phyloP scores from a whole-genome alignment of 1,284 basidiomycete genomes.

The Puccinia triticina region DNA sequence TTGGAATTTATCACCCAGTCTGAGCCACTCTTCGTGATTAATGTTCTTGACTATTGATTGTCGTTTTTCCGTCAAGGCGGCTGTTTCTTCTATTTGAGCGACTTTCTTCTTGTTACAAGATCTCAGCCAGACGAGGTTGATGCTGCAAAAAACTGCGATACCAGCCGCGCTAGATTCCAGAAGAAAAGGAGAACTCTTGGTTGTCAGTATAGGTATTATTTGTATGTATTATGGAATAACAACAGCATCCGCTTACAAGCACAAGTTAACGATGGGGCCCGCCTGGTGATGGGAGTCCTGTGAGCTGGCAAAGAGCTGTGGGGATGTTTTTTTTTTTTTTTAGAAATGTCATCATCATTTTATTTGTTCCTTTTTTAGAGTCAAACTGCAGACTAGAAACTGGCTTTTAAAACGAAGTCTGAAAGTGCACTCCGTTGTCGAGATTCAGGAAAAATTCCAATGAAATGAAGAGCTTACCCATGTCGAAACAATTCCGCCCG shows the following conservation, averaged over 20 bases:
- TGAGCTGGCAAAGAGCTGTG: conserved; percentile 27
- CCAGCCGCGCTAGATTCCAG: conserved; percentile 3
- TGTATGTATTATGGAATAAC: not conserved
- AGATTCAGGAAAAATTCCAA: not conserved
- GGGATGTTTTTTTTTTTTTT: not conserved
- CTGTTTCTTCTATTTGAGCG: not conserved
- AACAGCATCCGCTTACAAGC: conserved; percentile 3
- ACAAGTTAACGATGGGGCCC: conserved; percentile 14
- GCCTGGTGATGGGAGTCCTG: not conserved
- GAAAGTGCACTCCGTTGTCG: too few species aligned
- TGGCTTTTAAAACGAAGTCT: not conserved
- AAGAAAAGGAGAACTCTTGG: not conserved
- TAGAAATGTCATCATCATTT: not conserved
- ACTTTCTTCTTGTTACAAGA: conserved; percentile 42
- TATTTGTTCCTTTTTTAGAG: not conserved
- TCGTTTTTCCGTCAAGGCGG: not conserved
- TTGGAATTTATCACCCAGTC: conserved; percentile 29
- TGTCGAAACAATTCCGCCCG: conserved; percentile 43
- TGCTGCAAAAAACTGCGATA: conserved; percentile 27
- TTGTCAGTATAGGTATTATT: not conserved
- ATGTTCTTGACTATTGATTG: not conserved
- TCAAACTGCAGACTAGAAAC: not conserved
- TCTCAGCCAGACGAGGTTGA: conserved; percentile 30
- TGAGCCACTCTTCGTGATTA: not conserved
- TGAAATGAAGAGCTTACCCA: conserved; percentile 35